These are phyloP conservation scores for Clarireedia hainanense DNA, from an alignment of 2,329 filamentous ascomycete species.

Conservation along the genomic window DNA sequence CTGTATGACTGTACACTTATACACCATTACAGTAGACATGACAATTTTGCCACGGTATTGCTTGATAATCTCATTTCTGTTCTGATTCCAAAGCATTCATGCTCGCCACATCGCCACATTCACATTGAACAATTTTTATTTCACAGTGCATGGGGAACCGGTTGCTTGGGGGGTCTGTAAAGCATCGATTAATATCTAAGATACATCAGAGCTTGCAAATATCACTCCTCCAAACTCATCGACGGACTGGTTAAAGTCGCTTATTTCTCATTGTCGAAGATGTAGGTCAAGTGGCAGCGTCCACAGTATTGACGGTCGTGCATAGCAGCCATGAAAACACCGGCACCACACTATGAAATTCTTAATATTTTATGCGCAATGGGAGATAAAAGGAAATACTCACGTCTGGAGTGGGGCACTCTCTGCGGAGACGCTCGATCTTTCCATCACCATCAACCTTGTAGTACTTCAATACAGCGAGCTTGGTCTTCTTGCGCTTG, in stretches of 20 bases:
- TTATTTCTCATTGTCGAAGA: conserved; percentile 52
- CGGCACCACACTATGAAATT: conserved; percentile 76
- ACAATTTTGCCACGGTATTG: no score
- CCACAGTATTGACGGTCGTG: conserved; percentile 80
- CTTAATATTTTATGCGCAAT: conserved; percentile 29
- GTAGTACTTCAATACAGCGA: conserved; percentile 99
- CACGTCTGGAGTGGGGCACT: conserved; percentile 89
- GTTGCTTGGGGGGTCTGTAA: background rate
- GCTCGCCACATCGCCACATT: no score
- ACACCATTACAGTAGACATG: no score
- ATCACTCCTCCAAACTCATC: conserved; percentile 9
- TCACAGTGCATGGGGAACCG: no score
- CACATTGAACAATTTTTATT: no score
- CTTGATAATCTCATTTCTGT: no score
- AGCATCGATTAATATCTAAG: background rate
- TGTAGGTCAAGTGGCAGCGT: conserved; percentile 65
- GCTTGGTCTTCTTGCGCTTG: conserved; percentile 99
- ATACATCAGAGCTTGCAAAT: conserved; percentile 13
- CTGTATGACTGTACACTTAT: no score
- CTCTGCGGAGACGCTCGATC: conserved; percentile 97
- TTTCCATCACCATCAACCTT: conserved; percentile 99
- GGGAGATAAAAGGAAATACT: conserved; percentile 29
- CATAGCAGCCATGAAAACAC: conserved; percentile 99
- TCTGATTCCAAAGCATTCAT: no score
- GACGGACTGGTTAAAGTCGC: conserved; percentile 43